A percentile compares a stretch with the other conserved stretches of the same genome.
Conservation (phyloP, 1,284 basidiomycete genomes). For the Rhizopogon parksii region DNA sequence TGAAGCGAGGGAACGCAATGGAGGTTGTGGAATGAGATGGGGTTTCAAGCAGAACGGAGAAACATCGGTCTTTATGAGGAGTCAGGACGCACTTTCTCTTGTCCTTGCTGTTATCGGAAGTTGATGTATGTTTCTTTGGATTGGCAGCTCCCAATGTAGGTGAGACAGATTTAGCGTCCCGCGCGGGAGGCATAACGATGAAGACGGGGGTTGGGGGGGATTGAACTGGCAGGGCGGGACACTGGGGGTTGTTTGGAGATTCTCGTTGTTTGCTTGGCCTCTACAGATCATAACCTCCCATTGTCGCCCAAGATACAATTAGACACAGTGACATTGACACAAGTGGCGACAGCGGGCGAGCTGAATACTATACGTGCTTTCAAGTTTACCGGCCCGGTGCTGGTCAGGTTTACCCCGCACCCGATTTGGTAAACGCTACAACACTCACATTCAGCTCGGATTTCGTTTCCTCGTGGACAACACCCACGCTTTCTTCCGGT, state of each 20-base stretch:
- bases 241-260: not conserved
- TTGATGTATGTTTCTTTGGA: conserved; percentile 36
- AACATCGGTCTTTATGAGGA: conserved; percentile 27
- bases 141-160: conserved; percentile 55
- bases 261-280: conserved; percentile 1
- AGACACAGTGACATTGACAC: not conserved
- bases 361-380: not conserved
- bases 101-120: conserved; percentile 55
- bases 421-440: conserved; percentile 3
- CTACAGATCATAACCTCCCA: not conserved
- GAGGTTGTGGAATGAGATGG: conserved; percentile 13
- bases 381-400: not conserved
- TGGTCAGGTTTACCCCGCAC: conserved; percentile 6
- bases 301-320: not conserved
- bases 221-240: conserved; percentile 5
- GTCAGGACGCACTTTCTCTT: conserved; percentile 59
- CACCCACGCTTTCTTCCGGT: not conserved
- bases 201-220: not conserved
- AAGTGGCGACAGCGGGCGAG: too few species aligned
- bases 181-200: conserved; percentile 52
- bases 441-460: not conserved
- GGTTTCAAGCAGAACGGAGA: conserved; percentile 27
- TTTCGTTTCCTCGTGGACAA: not conserved
- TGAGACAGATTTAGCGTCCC: conserved; percentile 51
- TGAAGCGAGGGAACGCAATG: conserved; percentile 21